Conservation (phyloP, 257 asterid genomes). For the Solanum paucissectum region DNA sequence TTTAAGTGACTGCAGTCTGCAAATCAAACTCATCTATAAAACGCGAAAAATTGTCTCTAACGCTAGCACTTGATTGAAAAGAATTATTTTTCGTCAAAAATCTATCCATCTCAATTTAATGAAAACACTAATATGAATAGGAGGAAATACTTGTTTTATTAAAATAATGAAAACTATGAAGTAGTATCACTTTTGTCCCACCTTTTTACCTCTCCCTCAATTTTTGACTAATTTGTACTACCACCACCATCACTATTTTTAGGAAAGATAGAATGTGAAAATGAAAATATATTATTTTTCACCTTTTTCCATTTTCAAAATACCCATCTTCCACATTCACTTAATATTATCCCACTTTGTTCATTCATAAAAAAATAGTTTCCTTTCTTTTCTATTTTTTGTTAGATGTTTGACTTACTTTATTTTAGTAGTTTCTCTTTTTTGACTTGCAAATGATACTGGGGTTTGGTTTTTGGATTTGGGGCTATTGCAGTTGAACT, state of each 20-base stretch:
- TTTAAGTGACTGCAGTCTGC: too few species aligned
- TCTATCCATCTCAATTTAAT: too few species aligned
- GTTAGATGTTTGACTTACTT: background rate
- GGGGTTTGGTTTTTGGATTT: background rate
- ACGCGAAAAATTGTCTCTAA: too few species aligned
- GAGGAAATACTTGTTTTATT: too few species aligned
- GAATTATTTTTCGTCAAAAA: too few species aligned
- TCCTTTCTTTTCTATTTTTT: background rate
- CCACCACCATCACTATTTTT: background rate
- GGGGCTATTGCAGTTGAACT: background rate
- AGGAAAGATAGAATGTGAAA: background rate
- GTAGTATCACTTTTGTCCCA: background rate
- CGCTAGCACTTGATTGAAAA: too few species aligned
- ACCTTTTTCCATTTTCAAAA: background rate
- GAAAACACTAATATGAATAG: too few species aligned
- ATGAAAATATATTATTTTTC: background rate
- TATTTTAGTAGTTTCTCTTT: background rate
- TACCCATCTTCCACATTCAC: background rate
- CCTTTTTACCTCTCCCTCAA: background rate
- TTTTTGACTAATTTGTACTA: background rate
- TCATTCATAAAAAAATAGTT: background rate
- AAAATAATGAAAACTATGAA: background rate
- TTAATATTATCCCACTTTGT: background rate
- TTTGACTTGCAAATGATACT: background rate
- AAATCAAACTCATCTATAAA: too few species aligned